Evolutionary conservation across 2,329 filamentous ascomycete genomes (phyloP), one percentile per base, ranked within the genome.

Genomic region (Pestalotiopsis sp.): DNA sequence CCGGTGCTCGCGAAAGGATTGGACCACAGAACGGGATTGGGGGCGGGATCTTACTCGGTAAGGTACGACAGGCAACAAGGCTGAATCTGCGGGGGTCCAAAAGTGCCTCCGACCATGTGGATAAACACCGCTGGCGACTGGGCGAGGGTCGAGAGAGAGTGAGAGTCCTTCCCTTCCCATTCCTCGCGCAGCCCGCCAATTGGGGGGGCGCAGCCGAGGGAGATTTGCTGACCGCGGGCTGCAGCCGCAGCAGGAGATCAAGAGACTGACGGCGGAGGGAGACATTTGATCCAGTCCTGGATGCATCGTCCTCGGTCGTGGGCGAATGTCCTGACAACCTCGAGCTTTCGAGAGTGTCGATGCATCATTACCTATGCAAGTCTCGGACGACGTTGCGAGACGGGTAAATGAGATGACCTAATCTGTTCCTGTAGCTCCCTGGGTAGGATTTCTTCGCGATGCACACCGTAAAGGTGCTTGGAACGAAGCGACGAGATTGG

Each of bases 11-110:
- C 61, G 65, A 67, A 36, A 67, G 66, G 56, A 65, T 45, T 63
- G 71, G 71, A 72, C 73, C 70, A 71, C 72, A 73, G 45, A 52
- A 74, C 76, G 76, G 73, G 71, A 75, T 77, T 76, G 77, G 77
- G 77, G 74, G 76, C 74, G 72, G 76, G 73, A 75, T 66, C 68
- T 71, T 70, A 78, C 76, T 78, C 76, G 77, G 76, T 76, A 74
- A 78, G 72, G 75, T 76, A 76, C 74, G 72, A 69, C 74, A 78
- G 77, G 77, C 77, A 78, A 78, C 77, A 79, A 79, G 77, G 77
- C 77, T 78, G 76, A 78, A 68, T 74, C 73, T 69, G 75, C 69
- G 73, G 72, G 71, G 72, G 71, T 69, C 72, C 69, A 74, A 78
- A 74, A 76, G 72, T 73, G 77, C 76, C 76, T 78, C 74, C 74